These are phyloP conservation scores for Nakazawaea populi DNA, from an alignment of 805 yeast species.

Conservation along the genomic window DNA sequence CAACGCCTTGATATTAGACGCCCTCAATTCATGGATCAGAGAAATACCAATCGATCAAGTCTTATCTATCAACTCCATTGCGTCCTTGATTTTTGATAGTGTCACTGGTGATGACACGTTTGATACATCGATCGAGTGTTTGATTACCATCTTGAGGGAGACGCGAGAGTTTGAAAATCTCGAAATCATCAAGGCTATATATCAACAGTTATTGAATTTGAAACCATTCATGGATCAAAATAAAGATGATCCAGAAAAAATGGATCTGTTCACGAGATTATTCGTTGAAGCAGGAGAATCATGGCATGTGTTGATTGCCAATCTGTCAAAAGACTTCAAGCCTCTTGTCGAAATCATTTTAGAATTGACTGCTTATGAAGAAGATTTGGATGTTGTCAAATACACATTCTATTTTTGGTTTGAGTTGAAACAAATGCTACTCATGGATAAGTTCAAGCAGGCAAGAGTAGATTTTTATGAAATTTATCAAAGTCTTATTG, in stretches of 20 bases:
- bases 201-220: constrained; percentile 59
- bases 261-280: constrained; percentile 66
- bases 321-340: constrained; percentile 60
- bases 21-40: constrained; percentile 85
- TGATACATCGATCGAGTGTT: constrained; percentile 81
- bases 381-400: constrained; percentile 83
- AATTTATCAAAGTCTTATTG: constrained; percentile 52
- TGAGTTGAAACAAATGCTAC: constrained; percentile 65
- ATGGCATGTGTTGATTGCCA: constrained; percentile 86
- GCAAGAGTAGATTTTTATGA: constrained; percentile 47
- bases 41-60: constrained; percentile 75
- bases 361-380: constrained; percentile 64
- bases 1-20: constrained; percentile 51
- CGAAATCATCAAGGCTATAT: constrained; percentile 59
- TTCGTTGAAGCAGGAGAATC: constrained; percentile 92
- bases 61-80: constrained; percentile 57
- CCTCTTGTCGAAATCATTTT: constrained; percentile 70
- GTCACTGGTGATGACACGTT: constrained; percentile 56
- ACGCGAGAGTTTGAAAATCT: constrained; percentile 70
- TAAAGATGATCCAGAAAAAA: constrained; percentile 55
- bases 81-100: constrained; percentile 62
- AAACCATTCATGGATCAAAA: constrained; percentile 44
- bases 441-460: constrained; percentile 49
- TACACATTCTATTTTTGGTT: constrained; percentile 94
- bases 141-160: constrained; percentile 75